Evolutionary conservation across 768 basidiomycete genomes (phyloP), one percentile per base, ranked within the genome.

Genomic region (Podaxis sp.): DNA sequence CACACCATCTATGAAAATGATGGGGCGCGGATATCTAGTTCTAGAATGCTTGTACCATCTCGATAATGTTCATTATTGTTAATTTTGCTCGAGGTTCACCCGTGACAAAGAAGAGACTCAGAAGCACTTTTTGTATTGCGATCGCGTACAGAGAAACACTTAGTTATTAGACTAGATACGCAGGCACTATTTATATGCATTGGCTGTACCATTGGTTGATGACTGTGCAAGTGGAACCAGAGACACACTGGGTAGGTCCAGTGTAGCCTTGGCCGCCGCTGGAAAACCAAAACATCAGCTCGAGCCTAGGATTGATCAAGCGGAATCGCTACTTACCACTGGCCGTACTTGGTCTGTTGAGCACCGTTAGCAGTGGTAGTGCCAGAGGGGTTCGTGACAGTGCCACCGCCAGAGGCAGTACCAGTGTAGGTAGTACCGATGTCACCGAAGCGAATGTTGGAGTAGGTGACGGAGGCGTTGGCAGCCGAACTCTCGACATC

Each of bases 361-460:
- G 43, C 43, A 46, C 19, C n/a, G 7, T 8, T 46, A 8, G n/a
- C 43, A 46, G 40, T 13, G 12, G 40, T 19, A 19, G 43, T 17
- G n/a, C 7, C 19, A 46, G 15, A 36, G 65, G 33, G 33, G 8
- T 33, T 33, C 7, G 33, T 33, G 33, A 6, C 8, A 33, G 7
- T 6, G 8, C 33, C 65, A 15, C 65, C 61, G 60, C 57, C 43
- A 36, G 64, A 63, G 55, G 63, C 57, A 11, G 55, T 52, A 24
- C 63, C 64, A 17, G 69, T 61, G 68, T 58, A 82, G 59, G 82
- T 83, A 29, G 80, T 77, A 64, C 78, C 79, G 67, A 83, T 79
- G 69, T 75, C 72, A 60, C 82, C 83, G 68, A 79, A 80, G 70
- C 74, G 77, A 76, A 84, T 85, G 78, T 84, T 84, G 36, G 82